phyloP scores from a whole-genome alignment of 2,329 filamentous ascomycete species.

The Fusarium metavorans region DNA sequence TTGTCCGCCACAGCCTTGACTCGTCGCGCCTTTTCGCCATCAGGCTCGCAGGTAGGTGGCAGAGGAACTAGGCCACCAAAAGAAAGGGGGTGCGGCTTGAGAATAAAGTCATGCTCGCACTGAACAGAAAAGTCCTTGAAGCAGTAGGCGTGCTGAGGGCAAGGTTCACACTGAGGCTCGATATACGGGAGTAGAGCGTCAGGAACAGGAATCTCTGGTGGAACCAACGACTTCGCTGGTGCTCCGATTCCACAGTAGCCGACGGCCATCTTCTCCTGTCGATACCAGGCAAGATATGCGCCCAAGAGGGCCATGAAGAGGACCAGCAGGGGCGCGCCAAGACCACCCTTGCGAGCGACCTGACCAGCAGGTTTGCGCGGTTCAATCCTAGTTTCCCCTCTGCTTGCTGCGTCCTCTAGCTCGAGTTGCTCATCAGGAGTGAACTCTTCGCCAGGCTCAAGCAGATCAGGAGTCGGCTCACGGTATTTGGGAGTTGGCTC shows the following conservation, averaged over 20 bases:
- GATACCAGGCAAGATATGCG: constrained; percentile 84
- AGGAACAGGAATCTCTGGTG: constrained; percentile 69
- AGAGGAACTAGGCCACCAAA: constrained; percentile 85
- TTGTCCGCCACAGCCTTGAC: constrained; percentile 90
- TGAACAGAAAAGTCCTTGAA: constrained; percentile 80
- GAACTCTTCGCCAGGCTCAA: constrained; percentile 89
- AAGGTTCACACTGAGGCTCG: constrained; percentile 87
- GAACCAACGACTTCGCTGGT: constrained; percentile 64
- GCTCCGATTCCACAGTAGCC: constrained; percentile 92
- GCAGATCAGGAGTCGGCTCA: constrained; percentile 49
- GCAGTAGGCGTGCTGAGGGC: constrained; percentile 91
- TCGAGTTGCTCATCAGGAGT: constrained; percentile 91
- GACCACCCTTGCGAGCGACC: constrained; percentile 56
- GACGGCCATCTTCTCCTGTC: constrained; percentile 95
- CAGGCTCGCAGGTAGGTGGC: constrained; percentile 92
- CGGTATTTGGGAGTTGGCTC: constrained; percentile 46
- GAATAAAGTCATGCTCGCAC: constrained; percentile 89
- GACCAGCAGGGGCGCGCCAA: constrained; percentile 76
- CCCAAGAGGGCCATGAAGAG: constrained; percentile 77
- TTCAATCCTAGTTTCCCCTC: constrained; percentile 61
- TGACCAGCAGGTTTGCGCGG: constrained; percentile 55
- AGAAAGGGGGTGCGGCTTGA: constrained; percentile 86
- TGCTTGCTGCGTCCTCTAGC: constrained; percentile 74
- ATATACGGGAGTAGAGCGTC: constrained; percentile 77
- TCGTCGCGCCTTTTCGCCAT: constrained; percentile 89